Conservation (phyloP, 495 filamentous ascomycete species). For the Penicillium robsamsonii region DNA sequence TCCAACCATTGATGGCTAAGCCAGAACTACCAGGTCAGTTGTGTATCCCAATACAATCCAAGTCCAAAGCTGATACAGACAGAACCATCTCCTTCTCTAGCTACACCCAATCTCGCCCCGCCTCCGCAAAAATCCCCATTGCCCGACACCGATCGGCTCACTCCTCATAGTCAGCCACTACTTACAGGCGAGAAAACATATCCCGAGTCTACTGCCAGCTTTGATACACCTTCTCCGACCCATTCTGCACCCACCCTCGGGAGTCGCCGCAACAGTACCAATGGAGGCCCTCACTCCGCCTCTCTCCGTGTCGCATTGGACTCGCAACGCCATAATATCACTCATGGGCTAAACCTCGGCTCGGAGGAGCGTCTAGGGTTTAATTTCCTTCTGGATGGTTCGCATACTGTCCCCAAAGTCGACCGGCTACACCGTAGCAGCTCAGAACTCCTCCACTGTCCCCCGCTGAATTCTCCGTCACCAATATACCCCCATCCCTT, state of each 20-base stretch:
- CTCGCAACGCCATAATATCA: constrained; percentile 54
- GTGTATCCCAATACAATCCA: background rate
- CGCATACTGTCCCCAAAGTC: constrained; percentile 43
- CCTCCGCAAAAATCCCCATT: constrained; percentile 27
- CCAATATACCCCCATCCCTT: constrained; percentile 28
- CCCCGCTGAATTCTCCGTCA: constrained; percentile 24
- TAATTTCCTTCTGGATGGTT: constrained; percentile 62
- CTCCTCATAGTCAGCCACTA: constrained; percentile 18
- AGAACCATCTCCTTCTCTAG: constrained; percentile 18
- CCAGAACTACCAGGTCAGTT: constrained; percentile 31
- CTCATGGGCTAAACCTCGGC: constrained; percentile 57
- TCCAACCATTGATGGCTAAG: constrained; percentile 58
- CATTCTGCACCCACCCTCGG: constrained; percentile 30
- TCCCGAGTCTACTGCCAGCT: constrained; percentile 34
- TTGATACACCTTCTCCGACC: constrained; percentile 39
- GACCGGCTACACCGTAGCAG: constrained; percentile 34
- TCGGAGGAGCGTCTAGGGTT: constrained; percentile 61
- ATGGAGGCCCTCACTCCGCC: constrained; percentile 17
- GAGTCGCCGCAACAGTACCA: constrained; percentile 32
- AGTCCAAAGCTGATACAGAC: constrained; percentile 8
- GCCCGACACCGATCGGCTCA: constrained; percentile 24
- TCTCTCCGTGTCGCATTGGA: constrained; percentile 40
- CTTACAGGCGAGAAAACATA: constrained; percentile 26
- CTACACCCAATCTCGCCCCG: constrained; percentile 22
- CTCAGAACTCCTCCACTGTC: constrained; percentile 28